Conservation (phyloP, 2,329 filamentous ascomycete genomes). For the Penicillium sp. region DNA sequence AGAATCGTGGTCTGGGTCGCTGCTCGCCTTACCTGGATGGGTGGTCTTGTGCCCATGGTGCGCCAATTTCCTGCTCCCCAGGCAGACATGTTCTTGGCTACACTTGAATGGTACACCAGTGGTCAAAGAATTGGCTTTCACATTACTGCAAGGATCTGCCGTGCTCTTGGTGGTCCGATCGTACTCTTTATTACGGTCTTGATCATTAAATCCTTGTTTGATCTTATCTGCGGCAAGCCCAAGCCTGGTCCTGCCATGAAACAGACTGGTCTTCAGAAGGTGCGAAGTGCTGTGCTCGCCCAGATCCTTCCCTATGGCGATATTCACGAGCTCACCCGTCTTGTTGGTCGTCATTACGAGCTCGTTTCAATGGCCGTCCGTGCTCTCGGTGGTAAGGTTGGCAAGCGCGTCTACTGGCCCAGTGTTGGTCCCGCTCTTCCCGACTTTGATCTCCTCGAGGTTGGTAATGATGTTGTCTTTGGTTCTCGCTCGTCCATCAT, state of each 20-base stretch:
- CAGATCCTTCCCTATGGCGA: constrained; percentile 44
- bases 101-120: constrained; percentile 17
- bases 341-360: constrained; percentile 58
- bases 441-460: constrained; percentile 56
- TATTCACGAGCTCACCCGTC: constrained; percentile 50
- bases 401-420: constrained; percentile 57
- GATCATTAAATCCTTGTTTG: constrained; percentile 11
- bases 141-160: constrained; percentile 18
- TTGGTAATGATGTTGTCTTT: constrained; percentile 61
- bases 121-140: constrained; percentile 17
- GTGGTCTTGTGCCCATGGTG: constrained; percentile 27
- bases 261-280: constrained; percentile 14
- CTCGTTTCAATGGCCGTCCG: constrained; percentile 53
- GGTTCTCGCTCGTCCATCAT: constrained; percentile 56
- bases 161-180: constrained; percentile 16
- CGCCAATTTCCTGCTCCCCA: constrained; percentile 7
- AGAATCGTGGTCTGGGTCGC: constrained; percentile 42
- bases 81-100: constrained; percentile 17
- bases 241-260: constrained; percentile 17
- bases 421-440: constrained; percentile 55
- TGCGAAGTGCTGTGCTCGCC: constrained; percentile 18
- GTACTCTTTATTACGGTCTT: constrained; percentile 13
- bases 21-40: constrained; percentile 46
- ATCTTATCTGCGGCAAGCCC: constrained; percentile 20
- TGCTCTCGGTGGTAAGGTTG: constrained; percentile 51